phyloP scores from a whole-genome alignment of 305 asterid species.

The Striga hermonthica region DNA sequence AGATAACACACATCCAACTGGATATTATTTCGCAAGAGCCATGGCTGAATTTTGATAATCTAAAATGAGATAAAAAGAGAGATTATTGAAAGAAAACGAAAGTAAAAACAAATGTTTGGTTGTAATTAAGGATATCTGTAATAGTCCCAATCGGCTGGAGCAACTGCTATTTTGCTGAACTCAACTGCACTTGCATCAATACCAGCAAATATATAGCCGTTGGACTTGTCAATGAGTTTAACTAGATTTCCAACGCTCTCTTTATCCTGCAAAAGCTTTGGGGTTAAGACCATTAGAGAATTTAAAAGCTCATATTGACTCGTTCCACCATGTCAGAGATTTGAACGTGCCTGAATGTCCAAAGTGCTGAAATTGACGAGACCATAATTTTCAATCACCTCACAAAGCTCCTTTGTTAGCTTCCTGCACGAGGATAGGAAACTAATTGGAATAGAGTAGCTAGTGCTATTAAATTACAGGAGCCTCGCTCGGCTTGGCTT shows the following conservation, averaged over 20 bases:
- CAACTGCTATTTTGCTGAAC: slow-evolving; percentile 90
- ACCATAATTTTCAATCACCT: slow-evolving; percentile 74
- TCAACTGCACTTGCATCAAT: slow-evolving; percentile 83
- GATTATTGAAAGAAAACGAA: too few relatives aligned
- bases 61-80: too few relatives aligned
- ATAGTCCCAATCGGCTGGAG: slow-evolving; percentile 83
- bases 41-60: too few relatives aligned
- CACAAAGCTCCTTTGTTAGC: slow-evolving; percentile 93
- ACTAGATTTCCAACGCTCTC: slow-evolving; percentile 91
- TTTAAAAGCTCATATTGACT: not conserved
- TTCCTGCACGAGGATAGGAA: slow-evolving; percentile 47
- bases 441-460: not conserved
- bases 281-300: slow-evolving; percentile 1
- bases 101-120: too few relatives aligned
- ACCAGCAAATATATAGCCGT: slow-evolving; percentile 85
- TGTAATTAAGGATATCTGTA: slow-evolving; percentile 73
- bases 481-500: too few relatives aligned
- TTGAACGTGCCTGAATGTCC: slow-evolving; percentile 74
- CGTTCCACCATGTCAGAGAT: slow-evolving; percentile 8
- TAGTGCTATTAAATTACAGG: too few relatives aligned
- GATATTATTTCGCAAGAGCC: too few relatives aligned
- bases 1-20: too few relatives aligned
- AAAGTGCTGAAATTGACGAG: slow-evolving; percentile 80
- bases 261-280: slow-evolving; percentile 64
- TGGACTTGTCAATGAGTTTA: slow-evolving; percentile 84